Evolutionary conservation across 768 basidiomycete species (phyloP).

Genomic region (Lentinula boryana): DNA sequence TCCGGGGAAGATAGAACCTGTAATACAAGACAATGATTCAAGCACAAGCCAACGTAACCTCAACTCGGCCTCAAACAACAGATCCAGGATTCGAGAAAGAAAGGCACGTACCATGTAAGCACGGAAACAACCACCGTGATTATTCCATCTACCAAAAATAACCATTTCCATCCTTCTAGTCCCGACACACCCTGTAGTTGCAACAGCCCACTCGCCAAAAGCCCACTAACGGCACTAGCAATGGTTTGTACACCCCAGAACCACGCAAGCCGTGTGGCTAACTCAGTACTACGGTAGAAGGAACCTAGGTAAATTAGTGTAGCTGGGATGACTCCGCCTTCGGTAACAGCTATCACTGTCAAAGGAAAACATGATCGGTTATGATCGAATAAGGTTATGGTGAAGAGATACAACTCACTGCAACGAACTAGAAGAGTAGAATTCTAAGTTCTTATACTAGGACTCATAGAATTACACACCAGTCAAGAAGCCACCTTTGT

Average conservation of each 20-base stretch:
- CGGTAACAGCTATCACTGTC: constrained; percentile 33
- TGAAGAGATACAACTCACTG: constrained; percentile 15
- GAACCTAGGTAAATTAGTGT: constrained; percentile 36
- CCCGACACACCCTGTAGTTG: constrained; percentile 27
- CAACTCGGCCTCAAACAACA: too few relatives aligned
- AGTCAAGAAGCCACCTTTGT: constrained; percentile 29
- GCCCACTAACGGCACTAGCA: constrained; percentile 32
- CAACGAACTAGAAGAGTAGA: constrained; percentile 20
- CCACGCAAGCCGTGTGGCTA: constrained; percentile 32
- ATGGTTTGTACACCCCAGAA: constrained; percentile 37
- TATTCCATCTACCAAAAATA: constrained; percentile 33
- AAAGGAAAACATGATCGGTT: background rate
- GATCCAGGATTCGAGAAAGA: background rate
- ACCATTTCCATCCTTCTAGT: constrained; percentile 32
- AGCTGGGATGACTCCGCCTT: constrained; percentile 34
- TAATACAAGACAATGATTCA: background rate
- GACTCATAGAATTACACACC: constrained; percentile 11
- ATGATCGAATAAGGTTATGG: background rate
- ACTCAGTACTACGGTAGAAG: constrained; percentile 38
- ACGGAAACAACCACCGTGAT: constrained; percentile 28
- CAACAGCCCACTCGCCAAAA: constrained; percentile 34
- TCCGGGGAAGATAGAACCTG: constrained; percentile 32
- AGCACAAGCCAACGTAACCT: background rate
- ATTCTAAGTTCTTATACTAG: background rate
- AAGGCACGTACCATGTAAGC: constrained; percentile 22